A percentile compares a stretch with the other conserved stretches of the same genome.
Evolutionary conservation across 441 rosid genomes (phyloP).

Genomic region (Hypseocharis bilobata): DNA sequence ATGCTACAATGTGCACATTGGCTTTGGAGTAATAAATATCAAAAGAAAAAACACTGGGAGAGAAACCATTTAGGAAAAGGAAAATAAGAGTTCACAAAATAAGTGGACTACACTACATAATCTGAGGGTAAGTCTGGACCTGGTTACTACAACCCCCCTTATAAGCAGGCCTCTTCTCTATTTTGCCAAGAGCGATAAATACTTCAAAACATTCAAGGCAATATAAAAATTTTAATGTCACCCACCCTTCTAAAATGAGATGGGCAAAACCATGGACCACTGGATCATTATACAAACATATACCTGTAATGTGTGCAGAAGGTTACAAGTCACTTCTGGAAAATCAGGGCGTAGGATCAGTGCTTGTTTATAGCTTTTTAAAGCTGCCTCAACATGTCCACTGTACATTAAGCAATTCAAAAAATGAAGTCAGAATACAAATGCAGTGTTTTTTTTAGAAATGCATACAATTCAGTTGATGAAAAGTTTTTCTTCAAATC

Average conservation of each 20-base stretch:
- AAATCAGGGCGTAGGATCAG: constrained; percentile 71
- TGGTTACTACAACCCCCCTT: too few species aligned
- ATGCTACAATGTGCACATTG: too few species aligned
- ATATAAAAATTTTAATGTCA: neutral
- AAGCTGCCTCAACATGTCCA: constrained; percentile 85
- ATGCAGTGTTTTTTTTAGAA: neutral
- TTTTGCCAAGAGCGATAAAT: neutral
- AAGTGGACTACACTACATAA: too few species aligned
- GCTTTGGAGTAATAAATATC: too few species aligned
- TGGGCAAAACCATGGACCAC: neutral
- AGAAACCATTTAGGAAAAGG: too few species aligned
- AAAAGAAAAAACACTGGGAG: too few species aligned
- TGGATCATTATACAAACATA: neutral
- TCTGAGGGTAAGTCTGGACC: too few species aligned
- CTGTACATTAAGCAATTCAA: constrained; percentile 30
- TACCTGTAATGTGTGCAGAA: constrained; percentile 91
- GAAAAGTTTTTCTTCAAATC: neutral
- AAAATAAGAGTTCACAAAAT: too few species aligned
- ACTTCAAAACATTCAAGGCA: neutral
- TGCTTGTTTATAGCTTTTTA: constrained; percentile 90
- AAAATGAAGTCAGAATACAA: neutral
- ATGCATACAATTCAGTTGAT: neutral
- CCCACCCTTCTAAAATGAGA: neutral
- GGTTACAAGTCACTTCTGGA: constrained; percentile 97
- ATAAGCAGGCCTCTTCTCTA: too few species aligned